Evolutionary conservation across 78 protist species (phyloP), one percentile per base, ranked within the genome.

Genomic region (Salpingoeca rosetta): DNA sequence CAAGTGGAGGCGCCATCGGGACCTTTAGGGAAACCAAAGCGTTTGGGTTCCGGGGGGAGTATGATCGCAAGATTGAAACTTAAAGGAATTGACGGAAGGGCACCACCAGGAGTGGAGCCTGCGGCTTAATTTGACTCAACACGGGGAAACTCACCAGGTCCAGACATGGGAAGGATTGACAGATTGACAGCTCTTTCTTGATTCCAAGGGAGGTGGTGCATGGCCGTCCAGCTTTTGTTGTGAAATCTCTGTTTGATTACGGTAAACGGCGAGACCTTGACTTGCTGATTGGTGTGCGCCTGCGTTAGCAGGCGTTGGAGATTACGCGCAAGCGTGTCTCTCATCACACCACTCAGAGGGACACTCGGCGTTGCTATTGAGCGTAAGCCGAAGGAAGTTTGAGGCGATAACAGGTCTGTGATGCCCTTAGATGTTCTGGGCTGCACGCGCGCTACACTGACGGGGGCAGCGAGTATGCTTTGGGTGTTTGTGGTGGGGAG

Each of bases 241-340:
- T 91, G 96, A 95, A 89, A 92, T 93, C 95, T 93, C 97, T 95
- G 96, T 93, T 95, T 94, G 91, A 95, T 93, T 95, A 93, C 96
- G 97, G 79, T 93, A 92, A 95, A 95, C 96, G 92, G 90, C 97
- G 97, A 94, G 97, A 94, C 96, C 97, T 93, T 84, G 84, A 78
- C 95, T 92, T 92, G 83, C 94, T 90, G 88, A 92, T 85, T 91
- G 88, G 94, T 40, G n/a, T n/a, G n/a, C n/a, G n/a, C n/a, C n/a
- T n/a, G n/a, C n/a, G n/a, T n/a, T n/a, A n/a, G n/a, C n/a, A n/a
- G n/a, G n/a, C n/a, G n/a, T n/a, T n/a, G n/a, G n/a, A n/a, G n/a
- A n/a, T n/a, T n/a, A n/a, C n/a, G n/a, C n/a, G n/a, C 56, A 72
- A 42, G 87, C 44, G 43, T 76, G 17, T 81, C 40, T 3, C 76